phyloP scores from a whole-genome alignment of 1,139 yeast species.

The Casaregolazyma lundiana region DNA sequence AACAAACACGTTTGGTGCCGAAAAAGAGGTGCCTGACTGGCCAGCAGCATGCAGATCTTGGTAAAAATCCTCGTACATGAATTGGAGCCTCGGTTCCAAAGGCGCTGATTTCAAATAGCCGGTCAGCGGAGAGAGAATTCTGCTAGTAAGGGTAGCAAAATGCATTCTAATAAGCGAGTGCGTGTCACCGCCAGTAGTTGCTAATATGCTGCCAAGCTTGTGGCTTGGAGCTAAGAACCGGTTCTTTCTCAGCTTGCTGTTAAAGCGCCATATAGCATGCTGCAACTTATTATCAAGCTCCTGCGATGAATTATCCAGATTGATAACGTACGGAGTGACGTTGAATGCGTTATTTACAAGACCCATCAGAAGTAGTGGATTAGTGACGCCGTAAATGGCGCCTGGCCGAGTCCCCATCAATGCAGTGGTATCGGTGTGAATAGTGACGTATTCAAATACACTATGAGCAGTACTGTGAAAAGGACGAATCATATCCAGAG shows the following conservation, averaged over 20 bases:
- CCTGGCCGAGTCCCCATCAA: background rate
- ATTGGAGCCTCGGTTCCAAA: conserved; percentile 10
- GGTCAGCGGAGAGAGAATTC: conserved; percentile 23
- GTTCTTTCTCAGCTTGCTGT: conserved; percentile 14
- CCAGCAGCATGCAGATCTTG: conserved; percentile 5
- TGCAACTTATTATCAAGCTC: conserved; percentile 12
- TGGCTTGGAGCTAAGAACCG: conserved; percentile 21
- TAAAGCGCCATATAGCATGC: conserved; percentile 10
- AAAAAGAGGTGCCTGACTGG: conserved; percentile 2
- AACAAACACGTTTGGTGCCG: background rate
- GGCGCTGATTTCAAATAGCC: conserved; percentile 14
- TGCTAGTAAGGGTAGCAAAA: conserved; percentile 26
- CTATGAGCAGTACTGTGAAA: conserved; percentile 20
- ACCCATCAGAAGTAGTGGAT: conserved; percentile 24
- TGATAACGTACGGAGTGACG: conserved; percentile 1
- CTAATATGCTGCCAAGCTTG: conserved; percentile 16
- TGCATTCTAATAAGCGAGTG: conserved; percentile 21
- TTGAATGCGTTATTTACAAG: conserved; percentile 2
- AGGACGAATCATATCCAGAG: conserved; percentile 26
- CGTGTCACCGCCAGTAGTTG: conserved; percentile 4
- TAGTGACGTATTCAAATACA: conserved; percentile 28
- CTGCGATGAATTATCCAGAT: conserved; percentile 7
- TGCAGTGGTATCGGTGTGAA: conserved; percentile 19
- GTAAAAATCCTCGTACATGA: conserved; percentile 10
- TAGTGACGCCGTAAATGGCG: conserved; percentile 26